Base-by-base conservation (phyloP, 2,329 filamentous ascomycete genomes). In the Cylindrodendrum hubeiense region DNA sequence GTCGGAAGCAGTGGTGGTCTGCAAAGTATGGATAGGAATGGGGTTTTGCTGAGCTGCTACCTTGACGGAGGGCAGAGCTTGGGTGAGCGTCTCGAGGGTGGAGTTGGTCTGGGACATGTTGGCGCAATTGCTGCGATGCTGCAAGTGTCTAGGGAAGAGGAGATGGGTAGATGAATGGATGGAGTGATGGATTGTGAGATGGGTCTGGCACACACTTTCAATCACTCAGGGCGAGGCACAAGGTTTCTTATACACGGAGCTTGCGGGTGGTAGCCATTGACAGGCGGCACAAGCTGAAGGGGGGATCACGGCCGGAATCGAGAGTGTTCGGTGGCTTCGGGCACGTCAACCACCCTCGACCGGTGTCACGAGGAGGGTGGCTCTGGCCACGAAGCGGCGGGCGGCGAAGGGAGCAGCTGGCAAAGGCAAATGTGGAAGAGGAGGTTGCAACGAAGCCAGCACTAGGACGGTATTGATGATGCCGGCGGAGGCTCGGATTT, bases 21-120 rank as follows among this genome's bases (percentile, higher is more conserved):
- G 43, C 44, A 74, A 71, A 39, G 64, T 62, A 53, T 69, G 56
- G 26, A 50, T 12, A 17, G 60, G 60, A 24, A 55, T 43, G 47
- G 28, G 5, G 26, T 15, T 33, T 51, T 30, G 53, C 56, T 41
- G 63, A 54, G 59, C 47, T 61, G 47, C 30, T 19, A 50, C 26
- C 26, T 50, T 50, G 28, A 30, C n/a, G 28, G 47, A 51, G 3
- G 63, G 47, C 41, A 71, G 47, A 52, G 69, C 58, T 60, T 67
- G 61, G 49, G 67, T 52, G 49, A 76, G 58, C 57, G 66, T 60
- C 62, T 65, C 65, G 19, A 74, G 34, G n/a, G 69, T 43, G 47
- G 72, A 68, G 51, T 70, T 54, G 37, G 76, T 60, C 60, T 72
- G 69, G 58, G 72, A 77, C 76, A 78, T 77, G 66, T 50, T 69